phyloP scores from a whole-genome alignment of 2,329 filamentous ascomycete genomes.

The Leptographium procerum region DNA sequence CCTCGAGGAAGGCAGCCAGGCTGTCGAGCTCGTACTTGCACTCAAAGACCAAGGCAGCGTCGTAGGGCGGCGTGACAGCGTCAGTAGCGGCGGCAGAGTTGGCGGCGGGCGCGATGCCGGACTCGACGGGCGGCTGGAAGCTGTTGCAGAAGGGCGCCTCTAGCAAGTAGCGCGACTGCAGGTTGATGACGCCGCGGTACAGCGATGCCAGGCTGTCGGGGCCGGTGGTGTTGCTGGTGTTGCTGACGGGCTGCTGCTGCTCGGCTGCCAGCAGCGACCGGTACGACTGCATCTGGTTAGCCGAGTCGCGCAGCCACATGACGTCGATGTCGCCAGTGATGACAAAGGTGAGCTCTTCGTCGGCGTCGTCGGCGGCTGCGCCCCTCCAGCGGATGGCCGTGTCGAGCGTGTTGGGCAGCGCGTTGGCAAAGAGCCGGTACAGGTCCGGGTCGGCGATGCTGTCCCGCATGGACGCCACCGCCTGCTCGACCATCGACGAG shows the following conservation, averaged over 20 bases:
- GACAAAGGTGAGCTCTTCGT: conserved; percentile 53
- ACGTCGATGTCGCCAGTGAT: conserved; percentile 24
- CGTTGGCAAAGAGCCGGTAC: conserved; percentile 58
- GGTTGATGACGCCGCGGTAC: conserved; percentile 64
- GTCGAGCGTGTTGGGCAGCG: conserved; percentile 58
- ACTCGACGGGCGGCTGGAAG: conserved; percentile 78
- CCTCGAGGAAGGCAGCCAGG: conserved; percentile 72
- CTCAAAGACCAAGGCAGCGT: conserved; percentile 66
- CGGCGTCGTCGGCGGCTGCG: conserved; percentile 11
- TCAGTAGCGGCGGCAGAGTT: conserved; percentile 53
- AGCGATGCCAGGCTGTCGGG: conserved; percentile 52
- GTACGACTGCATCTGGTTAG: conserved; percentile 67
- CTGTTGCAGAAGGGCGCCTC: conserved; percentile 80
- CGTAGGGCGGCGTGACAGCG: conserved; percentile 50
- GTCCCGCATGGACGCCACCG: conserved; percentile 58
- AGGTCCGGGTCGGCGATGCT: conserved; percentile 68
- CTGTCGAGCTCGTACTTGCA: conserved; percentile 96
- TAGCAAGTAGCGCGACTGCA: conserved; percentile 60
- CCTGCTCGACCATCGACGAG: conserved; percentile 62
- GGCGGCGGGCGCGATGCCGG: conserved; percentile 45
- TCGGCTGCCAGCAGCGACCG: conserved; percentile 46
- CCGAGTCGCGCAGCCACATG: conserved; percentile 26
- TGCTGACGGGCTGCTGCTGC: too few species aligned
- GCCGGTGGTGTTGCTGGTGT: conserved; percentile 29
- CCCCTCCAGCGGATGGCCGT: conserved; percentile 15